Base-by-base conservation (phyloP, 805 yeast species). In the Sugiyamaella valdiviana region DNA sequence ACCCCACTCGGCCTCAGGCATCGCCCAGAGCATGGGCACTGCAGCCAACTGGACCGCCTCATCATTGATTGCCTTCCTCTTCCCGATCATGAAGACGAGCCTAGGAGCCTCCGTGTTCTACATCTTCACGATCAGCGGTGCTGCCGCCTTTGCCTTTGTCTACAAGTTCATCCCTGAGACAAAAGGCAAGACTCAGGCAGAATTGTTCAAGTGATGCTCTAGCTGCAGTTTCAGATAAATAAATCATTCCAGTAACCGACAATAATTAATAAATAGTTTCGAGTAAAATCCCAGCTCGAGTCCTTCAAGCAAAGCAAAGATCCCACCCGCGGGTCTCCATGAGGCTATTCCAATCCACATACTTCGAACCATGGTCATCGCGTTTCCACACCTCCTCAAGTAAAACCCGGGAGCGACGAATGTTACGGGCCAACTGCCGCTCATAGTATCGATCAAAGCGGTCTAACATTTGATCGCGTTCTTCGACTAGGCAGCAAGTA, bases 21-120 rank as follows among this genome's bases (percentile, higher is more conserved):
- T 80, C 40, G 97, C 98, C 0, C 99, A 93, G 67, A 83, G 95
- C 62, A 83, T 86, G 73, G 98, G 96, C 10, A 88, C 93, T 0
- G 78, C 87, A 12, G 78, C 86, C 70, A 93, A 91, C 64, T 91
- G 97, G 97, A 57, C 86, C 9, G 84, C 95, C 7, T 88, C 96
- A 0, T 91, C 93, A 60, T 56, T 81, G 0, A 56, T 67, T 22
- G 96, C 95, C 0, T 83, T 74, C 53, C 61, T 80, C 17, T 91
- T 93, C 73, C 99, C 99, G 1, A 66, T 82, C 3, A 63, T 85
- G 21, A 80, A 83, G 63, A 66, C 69, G 12, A 53, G 65, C 48
- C 63, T 90, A 36, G 96, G 96, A 7, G 89, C 96, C 0, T 79
- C 77, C 42, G 88, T 85, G 23, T 93, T 86, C 69, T 71, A 80